These are phyloP conservation scores for Staphylotrichum longicolle DNA, from an alignment of 495 filamentous ascomycete genomes.

Conservation along the genomic window DNA sequence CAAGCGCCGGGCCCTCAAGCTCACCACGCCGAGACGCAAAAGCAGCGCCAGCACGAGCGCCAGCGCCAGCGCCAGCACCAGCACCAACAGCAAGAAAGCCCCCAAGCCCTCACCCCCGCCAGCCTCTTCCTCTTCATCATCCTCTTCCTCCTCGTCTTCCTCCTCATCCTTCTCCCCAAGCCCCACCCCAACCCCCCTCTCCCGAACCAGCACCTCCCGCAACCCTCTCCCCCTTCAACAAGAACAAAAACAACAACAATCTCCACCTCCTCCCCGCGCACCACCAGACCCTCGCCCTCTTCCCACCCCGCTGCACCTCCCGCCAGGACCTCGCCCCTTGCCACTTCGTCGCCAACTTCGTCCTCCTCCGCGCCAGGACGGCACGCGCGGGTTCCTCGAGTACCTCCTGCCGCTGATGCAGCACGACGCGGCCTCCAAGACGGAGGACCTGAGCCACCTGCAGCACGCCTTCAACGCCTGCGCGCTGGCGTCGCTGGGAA, in stretches of 20 bases:
- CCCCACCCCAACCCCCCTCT: neutral
- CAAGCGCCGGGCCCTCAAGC: slow-evolving; percentile 49
- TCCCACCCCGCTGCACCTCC: slow-evolving; percentile 28
- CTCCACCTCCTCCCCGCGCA: neutral
- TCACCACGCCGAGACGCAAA: slow-evolving; percentile 29
- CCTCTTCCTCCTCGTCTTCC: slow-evolving; percentile 26
- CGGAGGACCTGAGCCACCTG: slow-evolving; percentile 44
- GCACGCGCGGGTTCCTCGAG: slow-evolving; percentile 53
- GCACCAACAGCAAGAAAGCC: neutral
- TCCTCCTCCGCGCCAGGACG: slow-evolving; percentile 47
- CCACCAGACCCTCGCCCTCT: neutral
- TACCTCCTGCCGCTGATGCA: slow-evolving; percentile 53
- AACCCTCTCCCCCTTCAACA: neutral
- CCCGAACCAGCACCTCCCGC: neutral
- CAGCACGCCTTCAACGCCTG: slow-evolving; percentile 60
- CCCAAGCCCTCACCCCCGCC: neutral
- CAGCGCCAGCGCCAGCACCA: slow-evolving; percentile 1
- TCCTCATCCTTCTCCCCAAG: slow-evolving; percentile 13
- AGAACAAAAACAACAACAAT: neutral
- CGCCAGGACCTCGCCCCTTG: slow-evolving; percentile 51
- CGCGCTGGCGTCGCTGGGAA: slow-evolving; percentile 55
- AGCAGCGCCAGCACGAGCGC: slow-evolving; percentile 6
- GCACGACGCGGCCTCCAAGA: neutral
- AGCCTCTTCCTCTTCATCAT: neutral
- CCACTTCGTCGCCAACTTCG: slow-evolving; percentile 56